Conservation (phyloP, 2,329 filamentous ascomycete genomes). For the Mycosphaerella sp. region DNA sequence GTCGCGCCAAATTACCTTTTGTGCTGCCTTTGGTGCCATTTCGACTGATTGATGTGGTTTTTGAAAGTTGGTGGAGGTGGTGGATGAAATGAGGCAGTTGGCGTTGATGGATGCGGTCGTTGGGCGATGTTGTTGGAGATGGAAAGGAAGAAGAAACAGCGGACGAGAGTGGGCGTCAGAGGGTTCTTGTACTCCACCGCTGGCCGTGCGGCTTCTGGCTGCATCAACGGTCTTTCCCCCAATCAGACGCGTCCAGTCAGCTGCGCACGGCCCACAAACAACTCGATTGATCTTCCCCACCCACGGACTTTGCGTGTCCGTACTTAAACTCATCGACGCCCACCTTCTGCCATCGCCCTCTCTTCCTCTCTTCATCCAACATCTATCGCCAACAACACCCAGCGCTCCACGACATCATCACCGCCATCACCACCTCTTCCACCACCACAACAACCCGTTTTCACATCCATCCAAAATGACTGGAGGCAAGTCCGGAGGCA, state of each 20-base stretch:
- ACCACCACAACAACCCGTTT: slow-evolving; percentile 12
- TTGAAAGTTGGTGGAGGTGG: slow-evolving; percentile 27
- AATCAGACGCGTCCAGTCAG: slow-evolving; percentile 7
- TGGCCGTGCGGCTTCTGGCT: slow-evolving; percentile 2
- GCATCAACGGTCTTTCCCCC: neutral
- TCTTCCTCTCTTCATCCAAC: slow-evolving; percentile 34
- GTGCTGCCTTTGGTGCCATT: slow-evolving; percentile 97
- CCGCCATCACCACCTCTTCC: slow-evolving; percentile 27
- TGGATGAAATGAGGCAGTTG: slow-evolving; percentile 28
- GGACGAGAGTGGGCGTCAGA: slow-evolving; percentile 7
- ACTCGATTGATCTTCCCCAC: slow-evolving; percentile 11
- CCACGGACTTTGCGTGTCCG: slow-evolving; percentile 4
- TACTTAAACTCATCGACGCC: slow-evolving; percentile 16
- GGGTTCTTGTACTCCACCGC: slow-evolving; percentile 10
- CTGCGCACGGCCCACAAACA: slow-evolving; percentile 13
- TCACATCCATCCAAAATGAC: slow-evolving; percentile 77
- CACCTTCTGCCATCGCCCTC: slow-evolving; percentile 18
- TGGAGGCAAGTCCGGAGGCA: slow-evolving; percentile 99
- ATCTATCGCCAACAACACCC: slow-evolving; percentile 28
- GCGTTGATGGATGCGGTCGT: slow-evolving; percentile 27
- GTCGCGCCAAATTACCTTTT: slow-evolving; percentile 51
- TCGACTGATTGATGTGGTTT: slow-evolving; percentile 39
- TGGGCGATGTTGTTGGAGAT: slow-evolving; percentile 31
- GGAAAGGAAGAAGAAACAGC: slow-evolving; percentile 32
- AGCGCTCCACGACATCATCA: slow-evolving; percentile 21